phyloP scores from a whole-genome alignment of 257 asterid genomes.

The Cinchona pubescens region DNA sequence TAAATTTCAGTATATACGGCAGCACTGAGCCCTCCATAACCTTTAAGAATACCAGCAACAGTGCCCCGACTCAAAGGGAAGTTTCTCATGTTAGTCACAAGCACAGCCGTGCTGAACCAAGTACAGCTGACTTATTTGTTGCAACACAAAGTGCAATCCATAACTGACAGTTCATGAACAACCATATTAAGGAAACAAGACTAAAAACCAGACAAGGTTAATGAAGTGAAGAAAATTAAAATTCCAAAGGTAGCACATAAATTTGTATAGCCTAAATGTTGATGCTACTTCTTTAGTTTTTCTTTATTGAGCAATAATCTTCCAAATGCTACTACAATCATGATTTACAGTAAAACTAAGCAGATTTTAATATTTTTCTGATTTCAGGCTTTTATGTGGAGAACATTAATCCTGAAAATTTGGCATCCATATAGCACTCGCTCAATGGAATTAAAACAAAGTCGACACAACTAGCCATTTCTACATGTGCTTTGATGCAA shows the following conservation, averaged over 20 bases:
- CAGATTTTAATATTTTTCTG: no score
- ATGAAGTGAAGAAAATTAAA: background rate
- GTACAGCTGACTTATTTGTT: slow-evolving; percentile 62
- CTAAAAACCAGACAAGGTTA: background rate
- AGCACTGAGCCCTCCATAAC: slow-evolving; percentile 64
- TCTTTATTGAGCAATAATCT: no score
- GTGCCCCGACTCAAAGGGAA: slow-evolving; percentile 69
- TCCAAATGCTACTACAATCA: no score
- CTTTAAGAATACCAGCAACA: slow-evolving; percentile 71
- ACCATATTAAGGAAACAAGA: background rate
- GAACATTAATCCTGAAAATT: no score
- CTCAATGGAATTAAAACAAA: no score
- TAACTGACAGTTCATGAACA: slow-evolving; percentile 43
- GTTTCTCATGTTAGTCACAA: slow-evolving; percentile 76
- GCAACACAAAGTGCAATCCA: slow-evolving; percentile 60
- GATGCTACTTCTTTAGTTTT: no score
- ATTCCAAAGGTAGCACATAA: no score
- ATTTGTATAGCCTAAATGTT: no score
- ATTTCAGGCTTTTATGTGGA: no score
- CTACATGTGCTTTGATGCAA: background rate
- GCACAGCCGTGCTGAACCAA: slow-evolving; percentile 68
- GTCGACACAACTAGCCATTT: no score
- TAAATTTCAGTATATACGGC: slow-evolving; percentile 67
- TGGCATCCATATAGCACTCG: no score
- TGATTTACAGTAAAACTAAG: no score